Percentiles rank a stretch among this genome's conserved stretches.
Conservation (phyloP, 805 yeast species). For the Candida caryicola region DNA sequence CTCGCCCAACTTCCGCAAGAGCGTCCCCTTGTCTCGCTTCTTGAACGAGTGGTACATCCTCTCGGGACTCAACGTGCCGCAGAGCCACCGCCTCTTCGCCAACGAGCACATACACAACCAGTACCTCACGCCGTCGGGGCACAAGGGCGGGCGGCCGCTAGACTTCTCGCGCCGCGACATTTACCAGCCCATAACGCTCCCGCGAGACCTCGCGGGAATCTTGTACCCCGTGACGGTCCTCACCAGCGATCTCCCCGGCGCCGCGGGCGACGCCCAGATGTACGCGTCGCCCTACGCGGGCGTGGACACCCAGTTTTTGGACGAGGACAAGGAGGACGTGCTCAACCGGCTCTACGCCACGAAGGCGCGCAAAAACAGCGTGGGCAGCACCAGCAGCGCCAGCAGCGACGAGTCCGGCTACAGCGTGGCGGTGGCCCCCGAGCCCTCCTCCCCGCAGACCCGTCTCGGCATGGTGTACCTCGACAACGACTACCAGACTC, state of each 20-base stretch:
- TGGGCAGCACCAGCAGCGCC: background rate
- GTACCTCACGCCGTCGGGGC: slow-evolving; percentile 6
- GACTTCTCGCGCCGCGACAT: slow-evolving; percentile 3
- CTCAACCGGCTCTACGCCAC: background rate
- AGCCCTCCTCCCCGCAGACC: background rate
- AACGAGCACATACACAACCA: slow-evolving; percentile 14
- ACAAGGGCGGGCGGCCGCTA: slow-evolving; percentile 1
- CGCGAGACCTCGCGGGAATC: slow-evolving; percentile 24
- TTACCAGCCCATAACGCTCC: slow-evolving; percentile 23
- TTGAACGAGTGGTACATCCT: slow-evolving; percentile 36
- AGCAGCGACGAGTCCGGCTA: background rate
- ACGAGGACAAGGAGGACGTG: slow-evolving; percentile 6
- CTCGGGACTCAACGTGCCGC: slow-evolving; percentile 21
- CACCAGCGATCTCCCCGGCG: slow-evolving; percentile 7
- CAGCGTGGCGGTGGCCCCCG: background rate
- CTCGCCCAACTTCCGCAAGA: slow-evolving; percentile 22
- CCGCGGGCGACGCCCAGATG: background rate
- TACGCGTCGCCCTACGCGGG: background rate
- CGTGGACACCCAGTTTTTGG: background rate
- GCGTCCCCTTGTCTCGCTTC: slow-evolving; percentile 23
- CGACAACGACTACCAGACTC: slow-evolving; percentile 8
- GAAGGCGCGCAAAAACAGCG: background rate
- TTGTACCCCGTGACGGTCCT: slow-evolving; percentile 25
- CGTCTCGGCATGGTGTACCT: slow-evolving; percentile 8
- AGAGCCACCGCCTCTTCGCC: slow-evolving; percentile 14